Percentiles rank a stretch among this genome's conserved stretches.
Evolutionary conservation across 78 protist genomes (phyloP).

Genomic region (Dictyostelium firmibasis): DNA sequence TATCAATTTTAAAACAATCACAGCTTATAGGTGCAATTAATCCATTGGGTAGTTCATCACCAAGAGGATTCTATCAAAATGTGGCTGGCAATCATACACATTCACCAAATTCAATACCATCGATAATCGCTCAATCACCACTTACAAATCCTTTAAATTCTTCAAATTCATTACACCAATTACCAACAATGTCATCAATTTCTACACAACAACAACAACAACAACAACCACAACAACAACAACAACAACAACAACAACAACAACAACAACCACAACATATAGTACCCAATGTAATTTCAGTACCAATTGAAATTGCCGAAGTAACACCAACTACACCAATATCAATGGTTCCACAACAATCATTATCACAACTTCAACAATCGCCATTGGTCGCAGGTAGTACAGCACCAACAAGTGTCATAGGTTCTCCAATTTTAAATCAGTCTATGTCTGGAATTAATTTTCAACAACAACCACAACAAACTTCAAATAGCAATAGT

Average conservation of each 20-base stretch:
- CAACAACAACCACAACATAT: neutral
- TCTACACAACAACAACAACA: neutral
- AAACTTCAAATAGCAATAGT: neutral
- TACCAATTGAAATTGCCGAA: slow-evolving; percentile 7
- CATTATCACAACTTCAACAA: neutral
- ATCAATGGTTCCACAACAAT: neutral
- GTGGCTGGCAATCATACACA: neutral
- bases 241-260: neutral
- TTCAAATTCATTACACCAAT: neutral
- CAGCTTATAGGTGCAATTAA: neutral
- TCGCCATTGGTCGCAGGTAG: neutral
- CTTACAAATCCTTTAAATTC: neutral
- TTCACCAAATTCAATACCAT: neutral
- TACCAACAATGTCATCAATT: neutral
- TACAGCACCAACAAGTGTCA: neutral
- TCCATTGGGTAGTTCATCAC: slow-evolving; percentile 21
- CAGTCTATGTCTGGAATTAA: neutral
- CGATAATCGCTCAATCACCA: neutral
- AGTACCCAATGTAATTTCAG: slow-evolving; percentile 2
- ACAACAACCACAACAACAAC: neutral
- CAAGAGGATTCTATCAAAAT: neutral
- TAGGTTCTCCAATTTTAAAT: neutral
- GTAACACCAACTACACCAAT: slow-evolving; percentile 25
- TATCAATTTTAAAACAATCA: slow-evolving; percentile 31
- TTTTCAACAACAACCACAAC: neutral